phyloP scores from a whole-genome alignment of 2,329 filamentous ascomycete species.

The Trichoderma sp. region DNA sequence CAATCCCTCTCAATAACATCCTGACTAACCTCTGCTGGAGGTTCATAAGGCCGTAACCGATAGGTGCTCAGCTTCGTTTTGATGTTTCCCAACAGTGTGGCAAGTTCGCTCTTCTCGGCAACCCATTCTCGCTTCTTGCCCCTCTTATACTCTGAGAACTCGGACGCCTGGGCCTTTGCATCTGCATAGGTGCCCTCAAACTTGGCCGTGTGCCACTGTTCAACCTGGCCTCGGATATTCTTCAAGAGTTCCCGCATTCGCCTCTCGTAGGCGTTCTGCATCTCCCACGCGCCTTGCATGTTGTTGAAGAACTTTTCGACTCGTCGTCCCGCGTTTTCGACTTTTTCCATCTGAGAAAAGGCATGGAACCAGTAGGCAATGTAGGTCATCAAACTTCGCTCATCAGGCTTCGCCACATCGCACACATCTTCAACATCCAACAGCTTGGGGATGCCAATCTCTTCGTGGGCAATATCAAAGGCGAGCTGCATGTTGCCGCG shows the following conservation, averaged over 20 bases:
- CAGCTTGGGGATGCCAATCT: conserved; percentile 94
- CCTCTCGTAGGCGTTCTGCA: conserved; percentile 95
- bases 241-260: conserved; percentile 82
- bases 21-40: conserved; percentile 78
- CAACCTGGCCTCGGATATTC: conserved; percentile 71
- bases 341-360: conserved; percentile 98
- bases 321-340: conserved; percentile 92
- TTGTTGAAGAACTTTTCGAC: conserved; percentile 99
- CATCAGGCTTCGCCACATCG: conserved; percentile 93
- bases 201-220: conserved; percentile 73
- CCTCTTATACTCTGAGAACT: conserved; percentile 88
- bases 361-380: conserved; percentile 99
- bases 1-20: conserved; percentile 83
- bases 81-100: conserved; percentile 92
- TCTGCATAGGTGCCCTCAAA: conserved; percentile 93
- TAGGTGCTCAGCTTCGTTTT: conserved; percentile 98
- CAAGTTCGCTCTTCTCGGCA: conserved; percentile 93
- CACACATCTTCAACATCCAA: conserved; percentile 98
- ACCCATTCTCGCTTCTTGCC: conserved; percentile 94
- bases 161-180: conserved; percentile 79
- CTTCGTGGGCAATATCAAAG: conserved; percentile 92
- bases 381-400: conserved; percentile 97
- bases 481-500: conserved; percentile 96
- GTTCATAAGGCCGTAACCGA: conserved; percentile 84
- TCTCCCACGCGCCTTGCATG: conserved; percentile 99